Conservation (phyloP, 331 rosid species). For the Prunus yedoensis region DNA sequence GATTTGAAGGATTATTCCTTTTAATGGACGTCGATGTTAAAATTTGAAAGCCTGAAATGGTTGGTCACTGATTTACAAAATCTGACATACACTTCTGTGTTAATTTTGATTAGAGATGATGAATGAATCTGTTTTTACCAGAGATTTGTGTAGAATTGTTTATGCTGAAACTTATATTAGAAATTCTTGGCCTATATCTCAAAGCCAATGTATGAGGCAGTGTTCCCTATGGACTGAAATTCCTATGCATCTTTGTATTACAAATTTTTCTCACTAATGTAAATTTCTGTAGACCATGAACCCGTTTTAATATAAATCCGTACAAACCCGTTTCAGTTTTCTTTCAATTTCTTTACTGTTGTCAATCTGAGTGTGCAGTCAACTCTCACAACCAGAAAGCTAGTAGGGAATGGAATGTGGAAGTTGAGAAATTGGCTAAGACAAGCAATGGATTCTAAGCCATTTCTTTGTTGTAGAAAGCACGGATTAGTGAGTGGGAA, state of each 20-base stretch:
- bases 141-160: neutral
- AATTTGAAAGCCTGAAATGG: neutral
- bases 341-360: no score
- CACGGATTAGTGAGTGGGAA: no score
- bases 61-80: neutral
- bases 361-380: no score
- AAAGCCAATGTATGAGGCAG: neutral
- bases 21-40: conserved; percentile 12
- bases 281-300: no score
- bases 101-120: neutral
- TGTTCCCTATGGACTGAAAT: no score
- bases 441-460: no score
- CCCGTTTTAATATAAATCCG: no score
- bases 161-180: neutral
- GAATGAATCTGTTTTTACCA: neutral
- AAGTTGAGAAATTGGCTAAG: no score
- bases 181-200: neutral
- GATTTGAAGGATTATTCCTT: conserved; percentile 88
- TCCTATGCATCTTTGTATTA: neutral
- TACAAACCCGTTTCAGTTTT: no score
- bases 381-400: no score
- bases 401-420: no score
- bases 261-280: neutral
- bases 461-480: no score
- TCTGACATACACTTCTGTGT: neutral